Evolutionary conservation across 1,284 basidiomycete genomes (phyloP), one percentile per base, ranked within the genome.

Genomic region (Tilletia indica): DNA sequence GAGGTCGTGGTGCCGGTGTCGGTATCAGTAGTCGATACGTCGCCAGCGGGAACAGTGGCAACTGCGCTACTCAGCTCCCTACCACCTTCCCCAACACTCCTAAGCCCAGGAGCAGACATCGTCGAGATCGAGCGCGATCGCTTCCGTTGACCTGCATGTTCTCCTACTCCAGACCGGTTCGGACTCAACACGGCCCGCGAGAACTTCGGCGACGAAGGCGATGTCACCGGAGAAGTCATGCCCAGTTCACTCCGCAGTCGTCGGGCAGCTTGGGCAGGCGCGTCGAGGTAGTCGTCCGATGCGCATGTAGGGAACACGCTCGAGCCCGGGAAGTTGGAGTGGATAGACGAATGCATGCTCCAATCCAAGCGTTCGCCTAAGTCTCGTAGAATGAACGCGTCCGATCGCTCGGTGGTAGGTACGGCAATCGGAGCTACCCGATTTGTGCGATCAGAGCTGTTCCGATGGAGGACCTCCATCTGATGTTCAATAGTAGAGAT

Each of bases 401-500:
- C 72, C 25, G 73, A 73, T 1, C 77, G 71, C 61, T 78, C 77
- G 25, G 36, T 31, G 31, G 42, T 45, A 14, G 42, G 42, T 9
- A 45, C 9, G 14, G 42, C 14, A 45, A 45, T 45, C 42, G 42
- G 42, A 45, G 42, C 1, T 45, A 14, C 42, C 14, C 42, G 42
- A 3, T 45, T 45, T 14, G 42, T 45, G 42, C 42, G 42, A 45
- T 45, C 42, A 45, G 51, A 2, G 9, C 19, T 31, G 58, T 36
- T 31, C 4, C 36, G 3, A 34, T 70, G 45, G 12, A 68, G 58
- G 4, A 71, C 72, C 63, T 77, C 76, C 14, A 78, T n/a, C 82
- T 94, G 92, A 45, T 88, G 87, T 74, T 94, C 90, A 63, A 99
- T 86, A 19, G 94, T 86, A 3, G 84, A 84, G 19, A 91, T 88